phyloP scores from a whole-genome alignment of 2,329 filamentous ascomycete genomes.

The Thelonectria discophora region DNA sequence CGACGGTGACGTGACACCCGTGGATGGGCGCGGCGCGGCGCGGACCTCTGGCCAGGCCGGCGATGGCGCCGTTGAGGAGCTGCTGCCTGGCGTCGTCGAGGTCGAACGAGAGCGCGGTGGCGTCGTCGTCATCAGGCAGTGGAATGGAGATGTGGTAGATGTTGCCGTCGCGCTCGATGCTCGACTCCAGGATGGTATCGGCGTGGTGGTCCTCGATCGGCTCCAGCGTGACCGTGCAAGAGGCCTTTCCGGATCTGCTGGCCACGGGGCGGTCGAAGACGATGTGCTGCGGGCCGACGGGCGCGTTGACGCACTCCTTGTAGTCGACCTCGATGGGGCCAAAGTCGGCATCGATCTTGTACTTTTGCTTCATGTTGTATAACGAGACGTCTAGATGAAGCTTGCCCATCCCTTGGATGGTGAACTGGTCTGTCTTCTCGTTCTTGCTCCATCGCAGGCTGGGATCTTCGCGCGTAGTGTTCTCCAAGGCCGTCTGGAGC shows the following conservation, averaged over 20 bases:
- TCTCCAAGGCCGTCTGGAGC: conserved; percentile 77
- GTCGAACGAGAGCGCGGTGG: conserved; percentile 60
- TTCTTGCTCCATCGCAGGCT: conserved; percentile 87
- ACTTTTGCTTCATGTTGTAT: conserved; percentile 86
- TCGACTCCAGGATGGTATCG: conserved; percentile 51
- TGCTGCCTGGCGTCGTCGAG: conserved; percentile 61
- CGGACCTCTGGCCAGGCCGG: conserved; percentile 86
- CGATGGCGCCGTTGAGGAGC: conserved; percentile 81
- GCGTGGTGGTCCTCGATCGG: conserved; percentile 61
- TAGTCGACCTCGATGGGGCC: conserved; percentile 96
- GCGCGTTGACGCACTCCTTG: conserved; percentile 77
- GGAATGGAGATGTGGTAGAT: conserved; percentile 64
- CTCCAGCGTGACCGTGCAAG: conserved; percentile 74
- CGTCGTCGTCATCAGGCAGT: conserved; percentile 57
- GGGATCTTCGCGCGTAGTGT: conserved; percentile 89
- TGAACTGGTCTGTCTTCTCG: conserved; percentile 90
- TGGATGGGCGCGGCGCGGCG: conserved; percentile 83
- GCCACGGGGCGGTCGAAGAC: conserved; percentile 82
- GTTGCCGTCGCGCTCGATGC: conserved; percentile 74
- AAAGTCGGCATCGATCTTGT: conserved; percentile 87
- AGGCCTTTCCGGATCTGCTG: conserved; percentile 80
- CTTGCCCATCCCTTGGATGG: conserved; percentile 95
- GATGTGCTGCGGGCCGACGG: conserved; percentile 65
- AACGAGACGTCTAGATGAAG: conserved; percentile 93
- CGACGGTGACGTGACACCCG: conserved; percentile 74